phyloP scores from a whole-genome alignment of 2,329 filamentous ascomycete genomes.

The Furcasterigmium furcatum region DNA sequence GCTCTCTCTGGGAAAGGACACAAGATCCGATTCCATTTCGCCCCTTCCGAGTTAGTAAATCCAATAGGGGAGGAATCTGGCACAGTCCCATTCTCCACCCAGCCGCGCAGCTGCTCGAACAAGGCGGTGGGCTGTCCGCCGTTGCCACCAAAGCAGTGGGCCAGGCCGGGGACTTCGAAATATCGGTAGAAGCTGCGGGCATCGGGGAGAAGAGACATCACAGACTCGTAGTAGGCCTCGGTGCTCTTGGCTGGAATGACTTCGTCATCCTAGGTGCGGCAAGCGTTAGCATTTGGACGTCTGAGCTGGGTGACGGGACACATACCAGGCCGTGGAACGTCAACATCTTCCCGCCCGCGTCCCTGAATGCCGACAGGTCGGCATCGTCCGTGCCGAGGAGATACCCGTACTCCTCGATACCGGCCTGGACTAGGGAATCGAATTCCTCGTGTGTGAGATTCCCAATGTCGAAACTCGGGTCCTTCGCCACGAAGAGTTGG shows the following conservation, averaged over 20 bases:
- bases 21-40: no score
- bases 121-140: slow-evolving; percentile 18
- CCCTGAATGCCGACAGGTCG: slow-evolving; percentile 14
- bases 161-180: slow-evolving; percentile 26
- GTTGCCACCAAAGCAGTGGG: slow-evolving; percentile 25
- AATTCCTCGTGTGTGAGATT: slow-evolving; percentile 1
- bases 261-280: slow-evolving; percentile 17
- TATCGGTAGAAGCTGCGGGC: slow-evolving; percentile 25
- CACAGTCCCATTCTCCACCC: slow-evolving; percentile 25
- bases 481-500: no score
- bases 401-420: slow-evolving; percentile 7
- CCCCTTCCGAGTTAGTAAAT: no score
- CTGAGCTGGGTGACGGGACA: no score
- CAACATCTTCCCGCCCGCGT: no score
- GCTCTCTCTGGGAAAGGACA: no score
- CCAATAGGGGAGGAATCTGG: slow-evolving; percentile 13
- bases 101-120: slow-evolving; percentile 19
- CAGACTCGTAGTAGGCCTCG: slow-evolving; percentile 22
- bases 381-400: slow-evolving; percentile 23
- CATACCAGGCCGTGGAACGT: background rate
- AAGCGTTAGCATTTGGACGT: no score
- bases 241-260: slow-evolving; percentile 12
- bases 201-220: slow-evolving; percentile 10
- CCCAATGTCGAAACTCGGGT: no score
- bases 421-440: background rate